Percentiles rank a stretch among this genome's conserved stretches.
Conservation (phyloP, 352 stramenopile species). For the Phytophthora nicotianae region DNA sequence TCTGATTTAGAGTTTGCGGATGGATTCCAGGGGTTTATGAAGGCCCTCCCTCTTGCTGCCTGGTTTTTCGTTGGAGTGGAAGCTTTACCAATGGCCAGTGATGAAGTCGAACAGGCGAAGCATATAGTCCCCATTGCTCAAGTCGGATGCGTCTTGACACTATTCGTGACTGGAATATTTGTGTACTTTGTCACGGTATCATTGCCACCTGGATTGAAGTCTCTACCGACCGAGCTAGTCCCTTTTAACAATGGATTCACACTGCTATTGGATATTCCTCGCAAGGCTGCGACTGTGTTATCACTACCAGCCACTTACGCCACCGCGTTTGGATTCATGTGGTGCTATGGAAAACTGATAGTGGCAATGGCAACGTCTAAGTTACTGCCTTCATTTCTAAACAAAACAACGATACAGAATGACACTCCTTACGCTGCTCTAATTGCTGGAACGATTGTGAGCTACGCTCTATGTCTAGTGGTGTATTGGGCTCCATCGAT, state of each 20-base stretch:
- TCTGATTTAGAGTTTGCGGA: constrained; percentile 21
- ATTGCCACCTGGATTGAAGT: constrained; percentile 33
- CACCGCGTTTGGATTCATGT: constrained; percentile 61
- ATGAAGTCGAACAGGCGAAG: constrained; percentile 47
- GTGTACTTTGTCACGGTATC: constrained; percentile 44
- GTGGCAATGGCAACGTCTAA: constrained; percentile 50
- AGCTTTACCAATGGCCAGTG: constrained; percentile 36
- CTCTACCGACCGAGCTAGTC: constrained; percentile 27
- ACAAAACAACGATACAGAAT: constrained; percentile 13
- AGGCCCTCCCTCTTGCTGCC: constrained; percentile 35
- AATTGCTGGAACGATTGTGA: constrained; percentile 27
- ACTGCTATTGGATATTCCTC: constrained; percentile 29
- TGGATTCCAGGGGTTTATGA: constrained; percentile 40
- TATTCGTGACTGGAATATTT: constrained; percentile 43
- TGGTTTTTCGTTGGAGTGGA: constrained; percentile 65
- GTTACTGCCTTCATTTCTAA: constrained; percentile 40
- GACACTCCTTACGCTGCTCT: constrained; percentile 35
- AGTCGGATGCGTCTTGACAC: constrained; percentile 43
- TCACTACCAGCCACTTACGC: constrained; percentile 58
- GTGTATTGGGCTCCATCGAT: constrained; percentile 36
- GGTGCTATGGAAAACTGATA: constrained; percentile 61
- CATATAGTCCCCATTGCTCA: constrained; percentile 46
- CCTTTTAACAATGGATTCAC: constrained; percentile 47
- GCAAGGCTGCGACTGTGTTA: constrained; percentile 32
- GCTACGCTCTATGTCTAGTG: constrained; percentile 42